Conservation (phyloP, 805 yeast genomes). For the Yamadazyma tumulicola region DNA sequence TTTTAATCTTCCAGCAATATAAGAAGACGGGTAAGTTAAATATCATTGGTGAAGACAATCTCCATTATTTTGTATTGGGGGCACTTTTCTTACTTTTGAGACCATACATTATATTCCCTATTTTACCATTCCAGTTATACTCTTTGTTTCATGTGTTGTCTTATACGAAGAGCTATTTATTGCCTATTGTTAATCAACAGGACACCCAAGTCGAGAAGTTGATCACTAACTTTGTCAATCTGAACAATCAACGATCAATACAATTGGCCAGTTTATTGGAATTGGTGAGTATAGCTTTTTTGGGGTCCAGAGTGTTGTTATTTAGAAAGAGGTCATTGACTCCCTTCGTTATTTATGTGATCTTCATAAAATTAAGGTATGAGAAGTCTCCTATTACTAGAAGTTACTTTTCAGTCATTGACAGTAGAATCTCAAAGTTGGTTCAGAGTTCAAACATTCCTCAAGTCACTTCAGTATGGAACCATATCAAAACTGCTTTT, state of each 20-base stretch:
- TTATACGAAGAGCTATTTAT: slow-evolving; percentile 58
- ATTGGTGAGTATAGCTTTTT: slow-evolving; percentile 41
- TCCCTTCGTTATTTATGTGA: slow-evolving; percentile 48
- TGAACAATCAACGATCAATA: slow-evolving; percentile 35
- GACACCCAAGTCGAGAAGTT: slow-evolving; percentile 33
- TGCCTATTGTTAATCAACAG: slow-evolving; percentile 55
- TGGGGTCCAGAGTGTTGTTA: slow-evolving; percentile 51
- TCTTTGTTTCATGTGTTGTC: slow-evolving; percentile 80
- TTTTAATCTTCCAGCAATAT: slow-evolving; percentile 60
- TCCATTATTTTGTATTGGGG: slow-evolving; percentile 63
- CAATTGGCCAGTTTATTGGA: slow-evolving; percentile 39
- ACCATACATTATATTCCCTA: slow-evolving; percentile 56
- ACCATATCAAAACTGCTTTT: slow-evolving; percentile 27
- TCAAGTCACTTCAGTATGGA: slow-evolving; percentile 35
- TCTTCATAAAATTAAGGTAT: slow-evolving; percentile 73
- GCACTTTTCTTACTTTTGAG: slow-evolving; percentile 50
- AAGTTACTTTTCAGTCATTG: slow-evolving; percentile 62
- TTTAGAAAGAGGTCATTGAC: slow-evolving; percentile 63
- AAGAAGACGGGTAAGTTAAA: slow-evolving; percentile 23
- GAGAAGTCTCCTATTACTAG: slow-evolving; percentile 75
- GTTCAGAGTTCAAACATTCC: slow-evolving; percentile 28
- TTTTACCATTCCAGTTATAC: slow-evolving; percentile 72
- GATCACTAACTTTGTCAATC: slow-evolving; percentile 32
- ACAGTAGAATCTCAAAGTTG: slow-evolving; percentile 43
- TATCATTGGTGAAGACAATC: slow-evolving; percentile 53